Percentiles rank a stretch among this genome's conserved stretches.
phyloP scores from a whole-genome alignment of 2,329 filamentous ascomycete species.

The Ophiocordyceps camponoti-floridani region DNA sequence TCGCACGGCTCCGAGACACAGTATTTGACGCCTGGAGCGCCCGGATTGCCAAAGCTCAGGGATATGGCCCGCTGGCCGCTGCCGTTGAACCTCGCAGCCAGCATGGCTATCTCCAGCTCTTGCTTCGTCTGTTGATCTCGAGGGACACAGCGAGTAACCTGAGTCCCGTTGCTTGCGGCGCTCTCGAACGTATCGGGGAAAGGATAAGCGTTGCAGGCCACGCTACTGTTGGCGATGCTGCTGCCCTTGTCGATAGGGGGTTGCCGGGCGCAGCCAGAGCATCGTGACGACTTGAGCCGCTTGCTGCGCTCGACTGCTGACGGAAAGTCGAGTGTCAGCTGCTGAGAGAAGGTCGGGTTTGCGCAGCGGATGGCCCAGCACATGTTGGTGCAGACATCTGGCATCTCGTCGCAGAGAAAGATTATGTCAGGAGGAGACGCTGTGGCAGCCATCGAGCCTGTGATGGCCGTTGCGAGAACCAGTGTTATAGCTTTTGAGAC shows the following conservation, averaged over 20 bases:
- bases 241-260: too few species aligned
- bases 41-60: background rate
- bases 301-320: background rate
- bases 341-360: background rate
- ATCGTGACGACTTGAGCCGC: background rate
- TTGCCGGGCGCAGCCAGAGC: background rate
- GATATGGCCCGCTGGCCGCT: background rate
- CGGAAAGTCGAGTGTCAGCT: background rate
- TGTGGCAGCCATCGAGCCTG: background rate
- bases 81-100: background rate
- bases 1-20: background rate
- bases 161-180: background rate
- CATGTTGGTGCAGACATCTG: background rate
- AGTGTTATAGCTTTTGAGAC: background rate
- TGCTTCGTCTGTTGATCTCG: background rate
- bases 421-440: background rate
- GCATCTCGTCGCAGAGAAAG: background rate
- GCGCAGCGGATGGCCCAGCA: background rate
- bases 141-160: background rate
- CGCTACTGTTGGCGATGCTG: background rate
- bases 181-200: background rate
- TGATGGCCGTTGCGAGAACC: background rate
- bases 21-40: background rate
- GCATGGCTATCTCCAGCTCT: background rate
- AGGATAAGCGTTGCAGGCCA: background rate